Percentiles rank a stretch among this genome's conserved stretches.
Evolutionary conservation across 371 early-diverging fungal genomes (phyloP).

Genomic region (Mucor circinelloides): DNA sequence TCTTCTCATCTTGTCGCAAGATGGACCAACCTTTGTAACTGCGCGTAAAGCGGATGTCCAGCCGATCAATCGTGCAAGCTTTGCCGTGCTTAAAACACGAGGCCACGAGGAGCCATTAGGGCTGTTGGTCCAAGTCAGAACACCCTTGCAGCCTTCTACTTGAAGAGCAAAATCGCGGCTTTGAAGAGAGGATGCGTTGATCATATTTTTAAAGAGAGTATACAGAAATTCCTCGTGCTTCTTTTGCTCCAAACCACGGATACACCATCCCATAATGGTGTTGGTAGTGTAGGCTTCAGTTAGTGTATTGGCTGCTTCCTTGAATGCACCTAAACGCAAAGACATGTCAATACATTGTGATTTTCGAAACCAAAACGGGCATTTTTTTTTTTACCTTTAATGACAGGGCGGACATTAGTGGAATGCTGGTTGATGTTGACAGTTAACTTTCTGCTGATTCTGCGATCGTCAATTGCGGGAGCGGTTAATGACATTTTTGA

Average conservation of each 20-base stretch:
- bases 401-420: conserved; percentile 45
- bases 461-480: conserved; percentile 10
- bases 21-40: conserved; percentile 31
- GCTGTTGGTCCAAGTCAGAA: conserved; percentile 44
- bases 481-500: conserved; percentile 10
- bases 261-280: conserved; percentile 38
- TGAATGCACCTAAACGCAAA: conserved; percentile 37
- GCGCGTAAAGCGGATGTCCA: conserved; percentile 37
- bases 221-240: conserved; percentile 32
- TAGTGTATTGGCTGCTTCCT: conserved; percentile 48
- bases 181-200: conserved; percentile 35
- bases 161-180: conserved; percentile 48
- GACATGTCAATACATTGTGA: not conserved
- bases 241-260: conserved; percentile 21
- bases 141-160: conserved; percentile 52
- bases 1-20: conserved; percentile 38
- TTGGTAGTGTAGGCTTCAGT: conserved; percentile 38
- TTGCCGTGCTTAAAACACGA: conserved; percentile 28
- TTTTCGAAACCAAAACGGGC: not conserved
- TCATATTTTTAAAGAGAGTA: conserved; percentile 39
- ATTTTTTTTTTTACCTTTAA: conserved; percentile 34
- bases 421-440: conserved; percentile 30
- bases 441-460: conserved; percentile 41
- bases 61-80: conserved; percentile 40
- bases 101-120: conserved; percentile 31